Evolutionary conservation across 208 protist genomes (phyloP).

Genomic region (Trichomonas tenax): DNA sequence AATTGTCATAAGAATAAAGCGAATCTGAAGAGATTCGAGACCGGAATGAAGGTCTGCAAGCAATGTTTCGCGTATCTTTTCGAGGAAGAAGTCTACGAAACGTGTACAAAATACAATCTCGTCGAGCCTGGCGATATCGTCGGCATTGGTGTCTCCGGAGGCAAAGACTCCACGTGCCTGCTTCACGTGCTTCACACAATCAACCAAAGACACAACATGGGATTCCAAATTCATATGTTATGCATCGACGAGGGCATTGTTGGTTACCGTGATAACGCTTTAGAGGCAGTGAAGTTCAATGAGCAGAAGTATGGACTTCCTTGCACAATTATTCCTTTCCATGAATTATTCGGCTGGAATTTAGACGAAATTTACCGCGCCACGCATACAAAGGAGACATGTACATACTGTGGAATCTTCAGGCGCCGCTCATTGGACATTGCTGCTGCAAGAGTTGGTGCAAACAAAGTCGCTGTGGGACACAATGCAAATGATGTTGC

Average conservation of each 20-base stretch:
- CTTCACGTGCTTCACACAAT: slow-evolving; percentile 33
- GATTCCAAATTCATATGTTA: slow-evolving; percentile 35
- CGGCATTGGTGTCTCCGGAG: slow-evolving; percentile 39
- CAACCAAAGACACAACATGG: slow-evolving; percentile 30
- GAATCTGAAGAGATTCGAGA: background rate
- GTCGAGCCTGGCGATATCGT: slow-evolving; percentile 31
- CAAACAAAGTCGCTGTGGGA: slow-evolving; percentile 36
- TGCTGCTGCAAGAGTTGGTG: slow-evolving; percentile 30
- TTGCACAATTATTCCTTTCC: slow-evolving; percentile 38
- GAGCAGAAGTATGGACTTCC: slow-evolving; percentile 30
- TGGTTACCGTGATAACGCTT: slow-evolving; percentile 44
- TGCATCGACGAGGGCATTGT: slow-evolving; percentile 47
- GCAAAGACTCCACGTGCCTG: slow-evolving; percentile 40
- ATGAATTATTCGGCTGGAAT: slow-evolving; percentile 37
- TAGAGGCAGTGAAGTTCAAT: slow-evolving; percentile 32
- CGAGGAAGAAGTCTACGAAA: slow-evolving; percentile 42
- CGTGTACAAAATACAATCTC: slow-evolving; percentile 28
- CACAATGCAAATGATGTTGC: slow-evolving; percentile 50
- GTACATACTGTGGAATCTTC: slow-evolving; percentile 46
- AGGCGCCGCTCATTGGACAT: slow-evolving; percentile 33
- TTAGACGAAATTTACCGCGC: slow-evolving; percentile 35
- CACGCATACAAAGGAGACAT: background rate
- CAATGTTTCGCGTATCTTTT: slow-evolving; percentile 32
- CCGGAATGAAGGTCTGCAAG: slow-evolving; percentile 23
- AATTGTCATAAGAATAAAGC: background rate